Evolutionary conservation across 2,329 filamentous ascomycete species (phyloP), one percentile per base, ranked within the genome.

Genomic region (Paraphaeosphaeria sporulosa): DNA sequence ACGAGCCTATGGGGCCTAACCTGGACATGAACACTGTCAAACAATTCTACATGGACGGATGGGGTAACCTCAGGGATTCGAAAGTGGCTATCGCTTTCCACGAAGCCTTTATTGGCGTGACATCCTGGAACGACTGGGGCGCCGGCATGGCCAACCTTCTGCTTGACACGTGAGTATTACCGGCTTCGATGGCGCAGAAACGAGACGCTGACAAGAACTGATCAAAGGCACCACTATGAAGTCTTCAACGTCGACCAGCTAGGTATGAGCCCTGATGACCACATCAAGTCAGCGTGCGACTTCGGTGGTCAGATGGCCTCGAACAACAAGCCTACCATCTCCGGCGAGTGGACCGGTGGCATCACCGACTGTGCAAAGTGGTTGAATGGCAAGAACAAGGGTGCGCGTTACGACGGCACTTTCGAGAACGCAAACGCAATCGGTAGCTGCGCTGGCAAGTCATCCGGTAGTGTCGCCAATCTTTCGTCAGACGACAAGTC

Each of bases 11-110:
- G 66, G 81, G 80, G 19, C 73, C 76, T 1, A 65, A 58, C 5
- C 70, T 83, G 6, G 73, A 82, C 64, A 79, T 81, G 76, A 73
- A 78, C 64, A 75, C 68, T 4, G 73, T 83, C 21, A 68, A 72
- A 23, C 79, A 82, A 52, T 83, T 83, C 70, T 83, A 83, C 73
- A 78, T 79, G 70, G 79, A 83, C 59, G 81, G 80, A 42, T 83
- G 80, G 80, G 80, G 80, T 38, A 78, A 81, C 60, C 71, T 83
- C 21, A 68, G 71, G 46, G 64, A 79, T 67, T 77, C 76, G 30
- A 68, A 78, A 48, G 78, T 82, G 15, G 80, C 78, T 21, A 69
- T 82, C 36, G 71, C 76, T 25, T 79, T 83, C 76, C 80, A 82
- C 66, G 81, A 83, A 68, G 81, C 80, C 0, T 83, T 83, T 72